These are phyloP conservation scores for Leucogyrophana mollusca DNA, from an alignment of 768 basidiomycete species.

Conservation along the genomic window DNA sequence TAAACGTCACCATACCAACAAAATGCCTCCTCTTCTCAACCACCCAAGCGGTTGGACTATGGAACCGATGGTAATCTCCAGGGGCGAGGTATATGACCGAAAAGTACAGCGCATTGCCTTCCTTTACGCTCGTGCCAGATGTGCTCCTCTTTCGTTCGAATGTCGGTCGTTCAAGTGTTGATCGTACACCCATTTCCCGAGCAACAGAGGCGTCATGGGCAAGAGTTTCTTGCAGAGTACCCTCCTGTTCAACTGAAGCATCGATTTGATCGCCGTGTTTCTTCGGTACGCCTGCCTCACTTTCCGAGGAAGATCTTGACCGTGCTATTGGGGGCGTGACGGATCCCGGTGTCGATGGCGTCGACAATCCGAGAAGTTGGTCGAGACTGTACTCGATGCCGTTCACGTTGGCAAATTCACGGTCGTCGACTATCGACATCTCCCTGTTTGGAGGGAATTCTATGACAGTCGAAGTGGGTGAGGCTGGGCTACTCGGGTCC, in stretches of 20 bases:
- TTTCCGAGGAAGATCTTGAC: slow-evolving; percentile 18
- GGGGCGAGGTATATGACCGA: slow-evolving; percentile 97
- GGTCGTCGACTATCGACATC: slow-evolving; percentile 72
- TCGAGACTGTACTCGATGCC: slow-evolving; percentile 95
- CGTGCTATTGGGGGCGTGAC: slow-evolving; percentile 27
- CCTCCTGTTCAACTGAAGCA: slow-evolving; percentile 66
- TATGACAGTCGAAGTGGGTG: slow-evolving; percentile 39
- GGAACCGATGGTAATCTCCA: slow-evolving; percentile 98
- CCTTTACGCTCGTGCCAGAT: slow-evolving; percentile 51
- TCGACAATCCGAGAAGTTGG: slow-evolving; percentile 69
- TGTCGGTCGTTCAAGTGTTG: slow-evolving; percentile 28
- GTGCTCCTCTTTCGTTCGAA: slow-evolving; percentile 29
- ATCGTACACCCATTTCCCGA: slow-evolving; percentile 61
- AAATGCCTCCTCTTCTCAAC: slow-evolving; percentile 96
- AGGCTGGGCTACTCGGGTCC: slow-evolving; percentile 40
- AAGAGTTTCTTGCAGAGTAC: slow-evolving; percentile 51
- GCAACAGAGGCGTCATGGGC: slow-evolving; percentile 73
- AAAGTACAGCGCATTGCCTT: slow-evolving; percentile 87
- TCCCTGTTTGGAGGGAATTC: slow-evolving; percentile 45
- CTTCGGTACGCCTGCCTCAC: slow-evolving; percentile 29
- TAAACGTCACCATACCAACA: slow-evolving; percentile 53
- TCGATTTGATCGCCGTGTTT: slow-evolving; percentile 73
- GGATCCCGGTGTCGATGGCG: slow-evolving; percentile 40
- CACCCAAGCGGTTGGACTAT: slow-evolving; percentile 94
- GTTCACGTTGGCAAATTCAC: slow-evolving; percentile 94